Evolutionary conservation across 2,329 filamentous ascomycete species (phyloP).

Genomic region (Pseudogymnoascus destructans): DNA sequence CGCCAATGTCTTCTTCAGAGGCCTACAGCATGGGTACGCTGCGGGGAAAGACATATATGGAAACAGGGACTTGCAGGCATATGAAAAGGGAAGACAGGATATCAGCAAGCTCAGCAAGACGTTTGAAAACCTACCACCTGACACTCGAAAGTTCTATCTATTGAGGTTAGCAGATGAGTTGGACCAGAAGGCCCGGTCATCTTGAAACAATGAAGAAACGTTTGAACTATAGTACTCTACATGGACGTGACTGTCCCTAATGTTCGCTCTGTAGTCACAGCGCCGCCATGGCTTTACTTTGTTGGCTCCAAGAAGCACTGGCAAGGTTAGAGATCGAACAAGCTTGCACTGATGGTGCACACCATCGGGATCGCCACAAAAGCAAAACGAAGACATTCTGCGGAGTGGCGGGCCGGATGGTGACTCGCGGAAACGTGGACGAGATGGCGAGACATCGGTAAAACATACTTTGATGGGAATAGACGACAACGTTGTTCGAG

Average conservation of each 20-base stretch:
- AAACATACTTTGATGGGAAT: background rate
- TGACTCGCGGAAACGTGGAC: conserved; percentile 6
- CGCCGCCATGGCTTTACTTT: background rate
- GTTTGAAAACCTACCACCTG: conserved; percentile 51
- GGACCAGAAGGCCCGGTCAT: conserved; percentile 13
- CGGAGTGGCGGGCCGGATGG: background rate
- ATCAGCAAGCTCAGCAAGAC: conserved; percentile 50
- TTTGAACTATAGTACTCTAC: background rate
- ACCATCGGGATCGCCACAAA: background rate
- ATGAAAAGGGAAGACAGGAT: conserved; percentile 67
- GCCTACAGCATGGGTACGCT: conserved; percentile 54
- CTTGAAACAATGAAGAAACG: background rate
- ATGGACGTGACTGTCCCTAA: background rate
- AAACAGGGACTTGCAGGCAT: conserved; percentile 71
- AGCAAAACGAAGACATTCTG: background rate
- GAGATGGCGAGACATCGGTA: background rate
- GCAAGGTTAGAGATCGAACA: background rate
- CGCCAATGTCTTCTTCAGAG: conserved; percentile 82
- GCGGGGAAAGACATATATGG: conserved; percentile 74
- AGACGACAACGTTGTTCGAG: background rate
- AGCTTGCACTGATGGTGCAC: background rate
- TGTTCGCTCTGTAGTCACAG: background rate
- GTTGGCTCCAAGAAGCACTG: background rate
- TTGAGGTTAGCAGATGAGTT: conserved; percentile 59
- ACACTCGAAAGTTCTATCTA: conserved; percentile 64